Base-by-base conservation (phyloP, 2,329 filamentous ascomycete genomes). In the Arthroderma sp. region DNA sequence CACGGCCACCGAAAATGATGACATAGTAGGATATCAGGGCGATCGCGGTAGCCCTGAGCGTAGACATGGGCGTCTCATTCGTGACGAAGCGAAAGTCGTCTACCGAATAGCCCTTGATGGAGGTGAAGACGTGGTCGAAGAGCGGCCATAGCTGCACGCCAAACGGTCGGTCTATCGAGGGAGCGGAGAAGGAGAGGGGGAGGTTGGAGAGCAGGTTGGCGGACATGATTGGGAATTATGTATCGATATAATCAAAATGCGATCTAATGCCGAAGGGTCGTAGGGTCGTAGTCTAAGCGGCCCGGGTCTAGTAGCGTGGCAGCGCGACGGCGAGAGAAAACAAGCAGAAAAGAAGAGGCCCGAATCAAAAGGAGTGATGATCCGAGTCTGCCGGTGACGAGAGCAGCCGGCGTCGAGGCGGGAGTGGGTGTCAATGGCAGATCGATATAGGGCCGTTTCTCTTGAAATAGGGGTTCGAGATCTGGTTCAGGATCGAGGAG, bases 111-210 rank as follows among this genome's bases (percentile, higher is more conserved):
- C 89, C 90, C 54, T 78, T 79, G 63, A 87, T 76, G 56, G 79
- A 72, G 68, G 84, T 84, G 76, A 84, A 95, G 66, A 78, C 82
- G 75, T 87, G 86, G 75, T 85, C 86, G 80, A 95, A 95, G 72
- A 91, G 82, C 66, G 89, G 87, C 90, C 90, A 95, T 71, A 94
- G 76, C 61, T 85, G 78, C 62, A 94, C 75, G 70, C 88, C 89
- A 67, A 95, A 95, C 54, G 89, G 89, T 60, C 86, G 81, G 70
- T 94, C 88, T 73, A 95, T 79, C 62, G 87, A 87, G 56, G 89
- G 88, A 63, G 81, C 51, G 39, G 59, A 56, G 56, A 63, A 25
- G 54, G 55, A 59, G 41, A 56, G 54, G 21, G 61, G 61, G 35
- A 56, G 23, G 21, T 60, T 58, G 58, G 58, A 54, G 25, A 60